Conservation (phyloP, 2,329 filamentous ascomycete genomes). For the Claviceps capensis region DNA sequence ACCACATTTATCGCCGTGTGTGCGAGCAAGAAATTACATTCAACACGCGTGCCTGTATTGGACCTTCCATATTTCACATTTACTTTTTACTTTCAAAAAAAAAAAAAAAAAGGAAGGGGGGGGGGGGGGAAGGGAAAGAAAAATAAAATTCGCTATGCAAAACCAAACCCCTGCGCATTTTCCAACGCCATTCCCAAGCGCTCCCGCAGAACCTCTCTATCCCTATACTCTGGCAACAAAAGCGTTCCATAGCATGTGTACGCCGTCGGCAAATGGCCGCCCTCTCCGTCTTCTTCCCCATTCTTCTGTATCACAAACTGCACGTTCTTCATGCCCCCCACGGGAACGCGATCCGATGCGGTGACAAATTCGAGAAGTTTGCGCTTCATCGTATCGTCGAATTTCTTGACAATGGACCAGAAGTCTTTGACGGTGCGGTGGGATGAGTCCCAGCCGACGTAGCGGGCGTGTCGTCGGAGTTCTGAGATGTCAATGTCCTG, state of each 20-base stretch:
- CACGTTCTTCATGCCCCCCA: conserved; percentile 69
- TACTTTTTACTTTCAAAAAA: background rate
- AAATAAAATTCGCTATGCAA: conserved; percentile 35
- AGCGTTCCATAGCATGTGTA: conserved; percentile 90
- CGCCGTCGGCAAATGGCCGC: conserved; percentile 61
- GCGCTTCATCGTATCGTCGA: conserved; percentile 54
- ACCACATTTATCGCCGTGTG: too few species aligned
- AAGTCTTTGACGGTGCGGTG: conserved; percentile 65
- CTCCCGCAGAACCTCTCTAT: conserved; percentile 53
- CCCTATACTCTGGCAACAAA: conserved; percentile 69
- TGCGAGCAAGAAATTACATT: too few species aligned
- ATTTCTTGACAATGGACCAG: conserved; percentile 65
- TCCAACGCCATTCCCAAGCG: conserved; percentile 76
- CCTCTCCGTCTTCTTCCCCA: conserved; percentile 42
- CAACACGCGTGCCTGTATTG: too few species aligned
- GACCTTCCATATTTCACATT: too few species aligned
- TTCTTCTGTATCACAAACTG: conserved; percentile 76
- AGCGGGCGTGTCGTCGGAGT: conserved; percentile 57
- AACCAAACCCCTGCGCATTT: conserved; percentile 82
- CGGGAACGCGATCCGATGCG: conserved; percentile 77
- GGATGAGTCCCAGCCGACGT: conserved; percentile 64
- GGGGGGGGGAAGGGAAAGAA: too few species aligned
- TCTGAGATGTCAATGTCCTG: conserved; percentile 67
- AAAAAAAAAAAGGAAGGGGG: background rate
- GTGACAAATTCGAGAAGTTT: conserved; percentile 88